A percentile compares a stretch with the other conserved stretches of the same genome.
phyloP scores from a whole-genome alignment of 176 grass and related monocot species.

The Elymus sibiricus region DNA sequence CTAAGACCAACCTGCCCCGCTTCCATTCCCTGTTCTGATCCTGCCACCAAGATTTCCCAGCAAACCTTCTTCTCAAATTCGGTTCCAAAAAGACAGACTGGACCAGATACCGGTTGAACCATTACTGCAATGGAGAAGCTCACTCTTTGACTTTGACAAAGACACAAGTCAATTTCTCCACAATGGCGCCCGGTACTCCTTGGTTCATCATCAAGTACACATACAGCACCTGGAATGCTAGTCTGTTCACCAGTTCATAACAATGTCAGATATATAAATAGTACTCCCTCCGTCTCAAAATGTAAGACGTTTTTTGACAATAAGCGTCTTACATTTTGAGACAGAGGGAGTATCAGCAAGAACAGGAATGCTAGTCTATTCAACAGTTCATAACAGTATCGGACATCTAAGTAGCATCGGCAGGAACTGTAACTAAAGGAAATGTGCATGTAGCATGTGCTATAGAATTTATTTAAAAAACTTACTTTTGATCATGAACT shows the following conservation, averaged over 20 bases:
- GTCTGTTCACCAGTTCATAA: slow-evolving; percentile 58
- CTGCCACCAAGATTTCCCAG: slow-evolving; percentile 96
- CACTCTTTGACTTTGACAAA: slow-evolving; percentile 70
- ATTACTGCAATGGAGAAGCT: slow-evolving; percentile 86
- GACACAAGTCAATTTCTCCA: slow-evolving; percentile 70
- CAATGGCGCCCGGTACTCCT: slow-evolving; percentile 73
- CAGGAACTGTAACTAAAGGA: neutral
- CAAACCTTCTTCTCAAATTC: slow-evolving; percentile 95
- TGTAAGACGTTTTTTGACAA: too few species aligned
- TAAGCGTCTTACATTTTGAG: too few species aligned
- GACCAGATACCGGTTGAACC: slow-evolving; percentile 94
- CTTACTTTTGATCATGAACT: neutral
- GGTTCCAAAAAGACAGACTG: slow-evolving; percentile 94
- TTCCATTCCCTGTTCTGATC: slow-evolving; percentile 97
- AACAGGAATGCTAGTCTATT: slow-evolving; percentile 37
- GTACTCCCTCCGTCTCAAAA: neutral
- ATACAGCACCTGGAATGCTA: slow-evolving; percentile 67
- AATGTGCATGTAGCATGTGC: slow-evolving; percentile 17
- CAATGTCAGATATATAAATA: slow-evolving; percentile 29
- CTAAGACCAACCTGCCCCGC: slow-evolving; percentile 95
- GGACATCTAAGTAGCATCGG: slow-evolving; percentile 10
- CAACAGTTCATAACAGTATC: slow-evolving; percentile 29
- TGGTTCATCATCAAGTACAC: slow-evolving; percentile 97
- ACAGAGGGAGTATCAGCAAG: neutral
- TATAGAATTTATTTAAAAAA: neutral